phyloP scores from a whole-genome alignment of 345 rosid species.

The Isatis tinctoria region DNA sequence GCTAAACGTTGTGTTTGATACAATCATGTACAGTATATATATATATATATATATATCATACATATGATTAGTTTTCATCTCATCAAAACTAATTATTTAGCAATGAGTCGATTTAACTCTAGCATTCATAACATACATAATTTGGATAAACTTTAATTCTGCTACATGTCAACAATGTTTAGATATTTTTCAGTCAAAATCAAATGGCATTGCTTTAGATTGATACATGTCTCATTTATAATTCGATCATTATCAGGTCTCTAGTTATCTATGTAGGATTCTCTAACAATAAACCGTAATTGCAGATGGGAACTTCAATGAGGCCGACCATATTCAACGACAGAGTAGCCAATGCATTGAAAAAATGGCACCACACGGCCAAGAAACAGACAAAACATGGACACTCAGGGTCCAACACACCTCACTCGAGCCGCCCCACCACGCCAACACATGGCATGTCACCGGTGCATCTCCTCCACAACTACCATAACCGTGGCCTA shows the following conservation, averaged over 20 bases:
- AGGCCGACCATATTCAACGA: conserved; percentile 82
- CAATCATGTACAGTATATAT: background rate
- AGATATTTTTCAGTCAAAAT: background rate
- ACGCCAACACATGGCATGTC: conserved; percentile 72
- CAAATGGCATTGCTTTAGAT: background rate
- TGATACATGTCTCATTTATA: background rate
- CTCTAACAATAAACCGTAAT: conserved; percentile 1
- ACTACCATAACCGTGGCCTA: conserved; percentile 36
- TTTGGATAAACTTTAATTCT: background rate
- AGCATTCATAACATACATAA: background rate
- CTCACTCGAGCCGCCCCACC: conserved; percentile 57
- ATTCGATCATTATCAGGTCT: background rate
- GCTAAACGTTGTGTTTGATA: background rate
- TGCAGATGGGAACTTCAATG: conserved; percentile 91
- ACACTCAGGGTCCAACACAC: conserved; percentile 51
- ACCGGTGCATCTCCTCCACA: conserved; percentile 75
- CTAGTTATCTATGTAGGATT: background rate
- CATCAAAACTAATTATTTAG: background rate
- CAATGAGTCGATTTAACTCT: background rate
- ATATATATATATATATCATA: background rate
- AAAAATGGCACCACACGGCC: conserved; percentile 74
- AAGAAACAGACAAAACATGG: conserved; percentile 62
- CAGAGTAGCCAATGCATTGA: conserved; percentile 66
- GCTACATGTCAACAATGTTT: background rate
- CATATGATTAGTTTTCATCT: background rate